A percentile compares a stretch with the other conserved stretches of the same genome.
Conservation (phyloP, 345 rosid species). For the Arabidopsis suecica region DNA sequence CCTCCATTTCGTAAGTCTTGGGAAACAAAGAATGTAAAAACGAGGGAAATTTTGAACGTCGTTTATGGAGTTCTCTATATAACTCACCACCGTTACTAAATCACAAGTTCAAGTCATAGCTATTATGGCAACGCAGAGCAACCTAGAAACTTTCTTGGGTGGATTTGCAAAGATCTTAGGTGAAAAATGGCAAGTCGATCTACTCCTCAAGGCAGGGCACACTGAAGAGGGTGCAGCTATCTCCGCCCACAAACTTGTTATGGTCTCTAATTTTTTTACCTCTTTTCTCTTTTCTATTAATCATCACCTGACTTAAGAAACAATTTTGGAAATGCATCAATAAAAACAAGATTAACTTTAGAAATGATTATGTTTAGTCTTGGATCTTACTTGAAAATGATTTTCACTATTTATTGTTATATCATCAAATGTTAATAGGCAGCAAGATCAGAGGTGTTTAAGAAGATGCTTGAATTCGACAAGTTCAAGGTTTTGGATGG, state of each 20-base stretch:
- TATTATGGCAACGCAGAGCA: not conserved
- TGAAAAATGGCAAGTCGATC: not conserved
- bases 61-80: not conserved
- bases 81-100: not conserved
- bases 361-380: no score
- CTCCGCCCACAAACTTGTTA: not conserved
- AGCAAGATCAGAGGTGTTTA: not conserved
- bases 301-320: not conserved
- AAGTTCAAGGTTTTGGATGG: not conserved
- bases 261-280: not conserved
- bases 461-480: not conserved
- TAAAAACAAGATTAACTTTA: no score
- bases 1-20: not conserved
- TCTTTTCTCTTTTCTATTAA: not conserved
- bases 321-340: no score
- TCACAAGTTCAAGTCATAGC: not conserved
- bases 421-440: not conserved
- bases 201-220: not conserved
- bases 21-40: not conserved
- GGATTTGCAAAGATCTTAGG: not conserved
- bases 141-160: not conserved
- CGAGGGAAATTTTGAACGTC: not conserved
- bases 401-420: not conserved
- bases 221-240: not conserved
- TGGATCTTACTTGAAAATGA: not conserved